Base-by-base conservation (phyloP, 2,329 filamentous ascomycete genomes). In the Phaeoacremonium minimum region DNA sequence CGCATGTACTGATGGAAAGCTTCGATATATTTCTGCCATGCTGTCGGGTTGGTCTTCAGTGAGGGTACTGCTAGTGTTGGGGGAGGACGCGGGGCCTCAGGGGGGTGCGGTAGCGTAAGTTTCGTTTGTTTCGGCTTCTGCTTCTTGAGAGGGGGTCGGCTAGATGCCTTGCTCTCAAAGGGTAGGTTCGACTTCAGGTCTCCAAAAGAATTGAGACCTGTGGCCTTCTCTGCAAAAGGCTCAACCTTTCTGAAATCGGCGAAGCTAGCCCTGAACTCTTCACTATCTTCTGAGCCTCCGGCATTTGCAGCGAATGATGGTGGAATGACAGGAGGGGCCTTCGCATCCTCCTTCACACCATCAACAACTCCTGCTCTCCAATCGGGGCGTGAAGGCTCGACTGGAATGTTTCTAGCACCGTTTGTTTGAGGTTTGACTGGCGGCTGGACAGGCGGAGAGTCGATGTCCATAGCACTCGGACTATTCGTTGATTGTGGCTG, bases 401-500 rank as follows among this genome's bases (percentile, higher is more conserved):
- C 71, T 2, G 67, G 66, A 26, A 80, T 77, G 26, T 71, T 75
- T 18, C 77, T 67, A 15, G 66, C 66, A 7, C 52, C 53, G 36
- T 56, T 56, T 33, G 40, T 20, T 32, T 49, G 35, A 32, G 54
- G 45, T 28, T 50, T 36, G 44, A 60, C 50, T 40, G 46, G 22
- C 50, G 57, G 34, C 18, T 48, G 46, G 8, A 46, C 45, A 15
- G 55, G 55, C 15, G 76, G 74, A 5, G 73, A 67, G 47, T 83
- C 79, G 34, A 83, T 80, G 44, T 83, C 79, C 79, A 83, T 83
- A 12, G 77, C 75, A 39, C 71, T 75, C 4, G 76, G 73, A 43
- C 71, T 77, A 22, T 64, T 64, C 61, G 60, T 37, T 60, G 52
- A 30, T 59, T 57, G 28, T 52, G 42, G 44, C 37, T 39, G 28